Percentiles rank a stretch among this genome's conserved stretches.
Conservation (phyloP, 2,329 filamentous ascomycete genomes). For the Clathrospora elynae region DNA sequence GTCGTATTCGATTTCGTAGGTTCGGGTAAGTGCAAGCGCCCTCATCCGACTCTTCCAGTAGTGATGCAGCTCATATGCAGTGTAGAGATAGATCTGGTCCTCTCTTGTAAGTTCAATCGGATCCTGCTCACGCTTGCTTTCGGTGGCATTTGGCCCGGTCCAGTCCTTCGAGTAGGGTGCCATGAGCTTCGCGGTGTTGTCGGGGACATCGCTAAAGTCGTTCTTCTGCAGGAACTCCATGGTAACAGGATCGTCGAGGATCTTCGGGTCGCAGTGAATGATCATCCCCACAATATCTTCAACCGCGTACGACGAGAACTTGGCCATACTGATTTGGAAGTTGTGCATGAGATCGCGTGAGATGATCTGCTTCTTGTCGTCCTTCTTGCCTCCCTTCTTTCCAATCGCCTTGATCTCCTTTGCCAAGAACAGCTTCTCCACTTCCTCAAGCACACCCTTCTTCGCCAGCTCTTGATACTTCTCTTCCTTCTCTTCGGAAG, state of each 20-base stretch:
- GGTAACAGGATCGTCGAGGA: constrained; percentile 85
- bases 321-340: constrained; percentile 79
- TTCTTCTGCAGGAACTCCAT: constrained; percentile 97
- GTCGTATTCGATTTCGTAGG: constrained; percentile 86
- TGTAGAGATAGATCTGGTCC: constrained; percentile 93
- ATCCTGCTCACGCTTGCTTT: constrained; percentile 80
- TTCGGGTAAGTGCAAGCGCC: constrained; percentile 81
- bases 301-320: constrained; percentile 82
- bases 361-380: constrained; percentile 98
- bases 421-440: constrained; percentile 95
- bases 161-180: constrained; percentile 96
- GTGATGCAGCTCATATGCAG: constrained; percentile 91
- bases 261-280: constrained; percentile 89
- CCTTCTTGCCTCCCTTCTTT: constrained; percentile 72
- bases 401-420: constrained; percentile 94
- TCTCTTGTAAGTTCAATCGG: constrained; percentile 87
- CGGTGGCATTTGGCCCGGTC: constrained; percentile 83
- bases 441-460: constrained; percentile 95
- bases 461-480: constrained; percentile 92
- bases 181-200: constrained; percentile 89
- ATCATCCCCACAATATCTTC: constrained; percentile 91
- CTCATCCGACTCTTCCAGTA: constrained; percentile 99
- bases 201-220: constrained; percentile 88
- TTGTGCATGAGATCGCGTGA: constrained; percentile 71
- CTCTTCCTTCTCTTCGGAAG: constrained; percentile 87